Evolutionary conservation across 2,329 filamentous ascomycete species (phyloP).

Genomic region (Penicillium sp.): DNA sequence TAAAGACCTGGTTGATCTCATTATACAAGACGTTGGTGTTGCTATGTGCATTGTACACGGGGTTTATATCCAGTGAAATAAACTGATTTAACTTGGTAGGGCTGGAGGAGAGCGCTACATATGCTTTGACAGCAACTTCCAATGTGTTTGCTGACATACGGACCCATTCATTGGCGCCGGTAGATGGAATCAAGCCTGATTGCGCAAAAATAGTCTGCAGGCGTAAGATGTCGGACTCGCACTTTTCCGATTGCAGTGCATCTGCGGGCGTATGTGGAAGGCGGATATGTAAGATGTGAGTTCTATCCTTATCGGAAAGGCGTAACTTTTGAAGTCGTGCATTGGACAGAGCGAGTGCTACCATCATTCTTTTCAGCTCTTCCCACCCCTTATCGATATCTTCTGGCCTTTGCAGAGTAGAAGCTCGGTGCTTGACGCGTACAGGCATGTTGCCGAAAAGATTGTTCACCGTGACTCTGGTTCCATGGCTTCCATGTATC

Average conservation of each 20-base stretch:
- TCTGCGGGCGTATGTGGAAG: constrained; percentile 2
- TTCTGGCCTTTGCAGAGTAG: constrained; percentile 48
- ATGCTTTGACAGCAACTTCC: constrained; percentile 61
- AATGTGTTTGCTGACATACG: constrained; percentile 63
- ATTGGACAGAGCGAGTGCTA: constrained; percentile 69
- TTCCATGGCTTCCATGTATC: constrained; percentile 63
- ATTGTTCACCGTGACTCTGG: constrained; percentile 69
- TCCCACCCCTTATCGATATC: constrained; percentile 64
- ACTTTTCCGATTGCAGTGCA: constrained; percentile 23
- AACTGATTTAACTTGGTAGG: constrained; percentile 75
- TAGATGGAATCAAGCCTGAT: constrained; percentile 57
- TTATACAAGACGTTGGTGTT: constrained; percentile 67
- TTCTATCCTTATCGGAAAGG: constrained; percentile 51
- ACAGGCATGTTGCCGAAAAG: constrained; percentile 90
- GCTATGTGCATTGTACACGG: constrained; percentile 51
- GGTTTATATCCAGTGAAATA: constrained; percentile 70
- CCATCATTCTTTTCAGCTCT: constrained; percentile 54
- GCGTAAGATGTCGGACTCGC: constrained; percentile 33
- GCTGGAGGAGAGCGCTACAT: constrained; percentile 66
- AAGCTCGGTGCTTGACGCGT: constrained; percentile 72
- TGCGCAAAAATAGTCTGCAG: constrained; percentile 56
- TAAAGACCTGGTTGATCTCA: constrained; percentile 73
- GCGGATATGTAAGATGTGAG: constrained; percentile 33
- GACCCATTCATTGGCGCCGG: constrained; percentile 61
- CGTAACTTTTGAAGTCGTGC: constrained; percentile 53